Evolutionary conservation across 352 stramenopile species (phyloP).

Genomic region (Pythium biforme): DNA sequence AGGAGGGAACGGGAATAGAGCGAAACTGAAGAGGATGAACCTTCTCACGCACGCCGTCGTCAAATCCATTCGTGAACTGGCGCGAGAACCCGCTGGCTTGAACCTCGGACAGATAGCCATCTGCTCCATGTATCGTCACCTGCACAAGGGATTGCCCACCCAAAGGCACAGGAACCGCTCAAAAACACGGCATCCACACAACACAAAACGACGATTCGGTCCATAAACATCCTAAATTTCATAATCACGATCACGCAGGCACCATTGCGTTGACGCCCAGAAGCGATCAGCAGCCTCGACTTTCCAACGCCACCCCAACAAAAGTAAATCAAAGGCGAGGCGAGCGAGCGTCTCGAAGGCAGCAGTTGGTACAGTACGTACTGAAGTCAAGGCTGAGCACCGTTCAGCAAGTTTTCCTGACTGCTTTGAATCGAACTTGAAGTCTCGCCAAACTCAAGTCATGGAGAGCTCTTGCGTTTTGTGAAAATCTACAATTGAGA

Average conservation of each 20-base stretch:
- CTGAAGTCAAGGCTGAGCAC: neutral
- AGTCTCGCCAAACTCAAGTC: conserved; percentile 7
- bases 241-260: conserved; percentile 13
- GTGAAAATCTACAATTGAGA: neutral
- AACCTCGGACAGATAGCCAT: conserved; percentile 9
- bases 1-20: neutral
- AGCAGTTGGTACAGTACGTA: too few species aligned
- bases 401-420: neutral
- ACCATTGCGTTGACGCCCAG: neutral
- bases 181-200: neutral
- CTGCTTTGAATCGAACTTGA: conserved; percentile 8
- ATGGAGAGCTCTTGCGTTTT: too few species aligned
- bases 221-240: conserved; percentile 10
- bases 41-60: conserved; percentile 17
- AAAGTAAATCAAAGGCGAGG: too few species aligned
- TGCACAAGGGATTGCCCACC: neutral
- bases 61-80: conserved; percentile 21
- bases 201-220: neutral
- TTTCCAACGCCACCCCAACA: too few species aligned
- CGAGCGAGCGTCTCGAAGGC: too few species aligned
- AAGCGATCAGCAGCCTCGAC: too few species aligned
- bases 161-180: too few species aligned
- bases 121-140: conserved; percentile 6
- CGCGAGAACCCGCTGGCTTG: conserved; percentile 19
- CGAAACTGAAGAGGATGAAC: neutral